Evolutionary conservation across 1,139 yeast species (phyloP).

Genomic region (Kurtzmaniella natalensis): DNA sequence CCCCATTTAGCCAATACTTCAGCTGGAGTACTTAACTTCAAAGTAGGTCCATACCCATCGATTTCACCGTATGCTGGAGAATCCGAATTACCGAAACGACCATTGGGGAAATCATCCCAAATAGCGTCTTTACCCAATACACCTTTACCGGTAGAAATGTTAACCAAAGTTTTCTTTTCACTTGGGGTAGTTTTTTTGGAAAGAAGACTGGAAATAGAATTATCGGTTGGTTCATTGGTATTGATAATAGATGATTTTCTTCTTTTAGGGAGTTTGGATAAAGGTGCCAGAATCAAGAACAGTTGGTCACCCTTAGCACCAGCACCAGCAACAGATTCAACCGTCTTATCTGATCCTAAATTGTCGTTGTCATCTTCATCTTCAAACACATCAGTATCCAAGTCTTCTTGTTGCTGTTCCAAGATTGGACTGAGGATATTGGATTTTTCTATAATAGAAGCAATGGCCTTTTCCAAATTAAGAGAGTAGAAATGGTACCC

Average conservation of each 20-base stretch:
- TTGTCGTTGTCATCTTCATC: conserved; percentile 21
- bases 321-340: too few species aligned
- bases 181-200: conserved; percentile 19
- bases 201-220: conserved; percentile 1
- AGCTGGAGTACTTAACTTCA: conserved; percentile 64
- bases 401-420: conserved; percentile 12
- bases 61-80: conserved; percentile 98
- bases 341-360: conserved; percentile 8
- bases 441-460: conserved; percentile 70
- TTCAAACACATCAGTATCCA: conserved; percentile 31
- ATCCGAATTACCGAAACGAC: conserved; percentile 94
- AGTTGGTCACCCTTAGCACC: too few species aligned
- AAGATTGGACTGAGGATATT: conserved; percentile 35
- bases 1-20: conserved; percentile 83
- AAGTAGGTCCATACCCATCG: conserved; percentile 93
- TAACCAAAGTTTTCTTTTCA: conserved; percentile 54
- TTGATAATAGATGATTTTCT: conserved; percentile 44
- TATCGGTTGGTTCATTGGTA: conserved; percentile 44
- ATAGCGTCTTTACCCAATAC: conserved; percentile 87
- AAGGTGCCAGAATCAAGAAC: conserved; percentile 14
- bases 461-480: conserved; percentile 86
- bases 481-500: conserved; percentile 91
- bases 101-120: conserved; percentile 98
- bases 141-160: conserved; percentile 83
- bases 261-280: conserved; percentile 16